phyloP scores from a whole-genome alignment of 2,329 filamentous ascomycete species.

The Phaeoacremonium minimum region DNA sequence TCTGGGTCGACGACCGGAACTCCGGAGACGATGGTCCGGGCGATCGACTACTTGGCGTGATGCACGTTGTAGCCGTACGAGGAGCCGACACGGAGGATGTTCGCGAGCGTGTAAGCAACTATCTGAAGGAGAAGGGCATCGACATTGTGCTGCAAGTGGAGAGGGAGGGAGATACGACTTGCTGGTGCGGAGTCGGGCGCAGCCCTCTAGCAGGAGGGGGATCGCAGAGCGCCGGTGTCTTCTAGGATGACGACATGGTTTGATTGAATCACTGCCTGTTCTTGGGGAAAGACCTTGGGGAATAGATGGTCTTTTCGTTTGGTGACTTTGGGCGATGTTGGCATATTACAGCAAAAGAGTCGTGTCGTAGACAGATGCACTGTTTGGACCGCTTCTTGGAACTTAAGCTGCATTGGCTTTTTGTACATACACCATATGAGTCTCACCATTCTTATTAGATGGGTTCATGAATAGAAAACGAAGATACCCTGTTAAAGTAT shows the following conservation, averaged over 20 bases:
- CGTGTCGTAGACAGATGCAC: too few relatives aligned
- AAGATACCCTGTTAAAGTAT: too few relatives aligned
- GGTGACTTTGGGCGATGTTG: too few relatives aligned
- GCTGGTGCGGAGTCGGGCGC: slow-evolving; percentile 52
- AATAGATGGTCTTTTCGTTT: too few relatives aligned
- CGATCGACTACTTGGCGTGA: slow-evolving; percentile 69
- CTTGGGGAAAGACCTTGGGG: too few relatives aligned
- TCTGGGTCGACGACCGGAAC: slow-evolving; percentile 79
- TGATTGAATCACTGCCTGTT: too few relatives aligned
- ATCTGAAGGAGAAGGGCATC: slow-evolving; percentile 67
- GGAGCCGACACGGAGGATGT: slow-evolving; percentile 78
- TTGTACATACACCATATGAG: too few relatives aligned
- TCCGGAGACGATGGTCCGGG: slow-evolving; percentile 30
- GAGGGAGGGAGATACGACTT: slow-evolving; percentile 67
- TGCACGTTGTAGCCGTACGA: slow-evolving; percentile 75
- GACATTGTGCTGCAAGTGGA: slow-evolving; percentile 87
- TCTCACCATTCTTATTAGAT: too few relatives aligned
- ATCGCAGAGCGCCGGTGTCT: slow-evolving; percentile 17
- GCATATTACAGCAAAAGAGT: too few relatives aligned
- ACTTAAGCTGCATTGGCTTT: too few relatives aligned
- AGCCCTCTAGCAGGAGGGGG: slow-evolving; percentile 20
- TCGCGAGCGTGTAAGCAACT: slow-evolving; percentile 68
- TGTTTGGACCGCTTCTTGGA: too few relatives aligned
- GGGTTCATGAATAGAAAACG: too few relatives aligned
- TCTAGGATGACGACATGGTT: slow-evolving; percentile 13